Evolutionary conservation across 202 grass and related monocot genomes (phyloP), one percentile per base, ranked within the genome.

Genomic region (Cymbopogon flexuosus): DNA sequence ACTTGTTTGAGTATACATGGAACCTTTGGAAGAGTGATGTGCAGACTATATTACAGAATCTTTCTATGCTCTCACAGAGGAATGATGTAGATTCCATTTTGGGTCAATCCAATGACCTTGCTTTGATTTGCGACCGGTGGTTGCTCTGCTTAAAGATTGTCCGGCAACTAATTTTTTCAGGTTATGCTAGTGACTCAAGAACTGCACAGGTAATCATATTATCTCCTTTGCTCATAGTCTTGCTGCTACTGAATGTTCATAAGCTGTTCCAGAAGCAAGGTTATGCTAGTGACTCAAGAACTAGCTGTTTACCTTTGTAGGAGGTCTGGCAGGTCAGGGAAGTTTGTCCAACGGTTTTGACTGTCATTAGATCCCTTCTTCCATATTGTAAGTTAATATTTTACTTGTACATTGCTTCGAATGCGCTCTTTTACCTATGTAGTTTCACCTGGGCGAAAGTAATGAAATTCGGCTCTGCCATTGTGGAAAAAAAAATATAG

Each of bases 1-100:
- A 89, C 62, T 89, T 99, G 79, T 98, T 93, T 86, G 96, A 98
- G 70, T 95, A 91, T 80, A 95, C 92, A 19, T 95, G 96, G 96
- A 98, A 93, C 79, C 89, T 95, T 43, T 98, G 96, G 96, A 98
- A 95, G 85, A 90, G 85, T 1, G 92, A 98, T 54, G 84, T 95
- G 65, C 92, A 93, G 78, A 90, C 84, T 77, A 93, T 95, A 88
- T 88, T 98, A 61, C 96, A 98, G 49, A 95, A 86, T 83, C 87
- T 98, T 81, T 94, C 92, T 74, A 81, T 91, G 84, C 81, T 98
- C 49, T 91, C 81, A 2, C 92, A 91, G 80, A 68, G 77, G 75
- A 88, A 77, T 47, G 86, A 91, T 21, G 60, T 90, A 40, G 84
- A 95, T 87, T 90, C 90, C 70, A 80, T 89, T 84, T 79, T 91